A percentile compares a stretch with the other conserved stretches of the same genome.
These are phyloP conservation scores for Firmiana major DNA, from an alignment of 345 rosid species.

Conservation along the genomic window DNA sequence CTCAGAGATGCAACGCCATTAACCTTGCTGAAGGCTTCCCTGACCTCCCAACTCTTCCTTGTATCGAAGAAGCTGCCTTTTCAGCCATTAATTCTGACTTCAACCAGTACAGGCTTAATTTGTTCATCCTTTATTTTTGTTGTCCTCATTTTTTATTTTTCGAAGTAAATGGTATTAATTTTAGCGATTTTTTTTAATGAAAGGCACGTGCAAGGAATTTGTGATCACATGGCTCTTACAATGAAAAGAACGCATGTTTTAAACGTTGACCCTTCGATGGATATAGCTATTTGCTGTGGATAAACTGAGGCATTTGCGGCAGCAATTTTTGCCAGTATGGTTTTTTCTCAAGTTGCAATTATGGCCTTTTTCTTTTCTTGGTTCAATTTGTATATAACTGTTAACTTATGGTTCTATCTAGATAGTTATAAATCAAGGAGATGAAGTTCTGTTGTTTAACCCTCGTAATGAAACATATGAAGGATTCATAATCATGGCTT, in stretches of 20 bases:
- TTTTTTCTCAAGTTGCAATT: neutral
- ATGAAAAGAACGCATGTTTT: constrained; percentile 40
- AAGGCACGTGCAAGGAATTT: constrained; percentile 67
- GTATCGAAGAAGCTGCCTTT: constrained; percentile 48
- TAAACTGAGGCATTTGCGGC: constrained; percentile 73
- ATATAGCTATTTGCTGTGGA: constrained; percentile 60
- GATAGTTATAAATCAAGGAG: constrained; percentile 49
- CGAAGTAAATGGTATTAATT: neutral
- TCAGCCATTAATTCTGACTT: constrained; percentile 55
- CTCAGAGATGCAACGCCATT: constrained; percentile 46
- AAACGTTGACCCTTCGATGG: constrained; percentile 43
- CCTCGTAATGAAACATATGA: constrained; percentile 56
- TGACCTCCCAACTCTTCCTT: constrained; percentile 51
- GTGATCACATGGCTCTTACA: constrained; percentile 38
- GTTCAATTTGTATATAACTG: neutral
- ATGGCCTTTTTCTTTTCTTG: neutral
- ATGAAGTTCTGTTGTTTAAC: constrained; percentile 57
- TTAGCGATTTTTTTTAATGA: neutral
- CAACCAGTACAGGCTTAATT: constrained; percentile 54
- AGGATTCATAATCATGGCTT: constrained; percentile 46
- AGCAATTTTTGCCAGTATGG: constrained; percentile 43
- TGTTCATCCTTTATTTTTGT: neutral
- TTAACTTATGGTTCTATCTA: neutral
- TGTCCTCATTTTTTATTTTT: neutral
- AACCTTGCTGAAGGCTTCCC: constrained; percentile 73